A percentile compares a stretch with the other conserved stretches of the same genome.
These are phyloP conservation scores for Fusarium mundagurra DNA, from an alignment of 2,329 filamentous ascomycete species.

Conservation along the genomic window DNA sequence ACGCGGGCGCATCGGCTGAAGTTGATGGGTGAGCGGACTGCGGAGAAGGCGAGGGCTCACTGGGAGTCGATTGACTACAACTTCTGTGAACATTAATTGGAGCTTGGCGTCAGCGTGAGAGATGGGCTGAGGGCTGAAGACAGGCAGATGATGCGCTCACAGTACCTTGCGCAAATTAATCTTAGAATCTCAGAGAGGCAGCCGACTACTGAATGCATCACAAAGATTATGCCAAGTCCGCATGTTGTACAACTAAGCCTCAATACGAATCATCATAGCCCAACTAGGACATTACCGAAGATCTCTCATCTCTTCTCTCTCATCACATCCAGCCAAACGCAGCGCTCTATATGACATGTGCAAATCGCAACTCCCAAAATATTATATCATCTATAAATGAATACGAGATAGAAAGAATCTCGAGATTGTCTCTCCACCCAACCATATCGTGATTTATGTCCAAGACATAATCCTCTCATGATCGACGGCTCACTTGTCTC, in stretches of 20 bases:
- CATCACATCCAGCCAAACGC: neutral
- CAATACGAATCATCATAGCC: neutral
- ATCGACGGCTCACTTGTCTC: conserved; percentile 13
- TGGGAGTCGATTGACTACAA: neutral
- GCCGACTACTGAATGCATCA: neutral
- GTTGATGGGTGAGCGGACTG: neutral
- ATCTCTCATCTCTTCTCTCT: neutral
- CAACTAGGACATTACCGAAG: neutral
- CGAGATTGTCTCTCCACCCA: neutral
- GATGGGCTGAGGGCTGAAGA: neutral
- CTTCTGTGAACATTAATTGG: neutral
- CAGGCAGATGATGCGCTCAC: neutral
- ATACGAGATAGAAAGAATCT: conserved; percentile 14
- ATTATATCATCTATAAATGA: neutral
- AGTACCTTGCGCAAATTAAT: rapidly evolving
- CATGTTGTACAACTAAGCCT: neutral
- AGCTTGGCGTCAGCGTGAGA: neutral
- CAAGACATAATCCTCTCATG: neutral
- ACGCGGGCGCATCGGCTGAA: neutral
- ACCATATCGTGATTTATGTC: conserved; percentile 1
- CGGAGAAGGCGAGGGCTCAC: neutral
- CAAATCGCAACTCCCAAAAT: neutral
- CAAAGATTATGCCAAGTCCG: neutral
- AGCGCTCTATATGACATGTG: neutral
- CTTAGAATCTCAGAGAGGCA: neutral